Evolutionary conservation across 2,329 filamentous ascomycete species (phyloP), one percentile per base, ranked within the genome.

Genomic region (Botryotinia narcissicola): DNA sequence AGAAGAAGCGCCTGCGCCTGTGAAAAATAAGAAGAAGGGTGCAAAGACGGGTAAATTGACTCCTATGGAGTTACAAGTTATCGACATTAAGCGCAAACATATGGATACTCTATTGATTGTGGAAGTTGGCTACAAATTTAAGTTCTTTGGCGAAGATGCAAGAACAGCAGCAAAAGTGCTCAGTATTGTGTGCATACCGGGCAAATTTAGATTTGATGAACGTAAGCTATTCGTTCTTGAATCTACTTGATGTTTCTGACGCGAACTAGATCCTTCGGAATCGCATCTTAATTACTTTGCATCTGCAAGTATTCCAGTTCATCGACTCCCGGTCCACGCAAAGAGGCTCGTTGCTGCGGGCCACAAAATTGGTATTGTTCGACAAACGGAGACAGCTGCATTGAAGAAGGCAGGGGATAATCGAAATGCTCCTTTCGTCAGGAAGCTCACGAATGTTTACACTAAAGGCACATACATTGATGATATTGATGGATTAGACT

Each of bases 401-500:
- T 85, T 99, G 75, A 99, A 99, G 82, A 97, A 97, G 76, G 96
- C 90, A 1, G 95, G 96, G 62, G 94, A 97, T 81, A 99, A 98
- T 82, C 90, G 93, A 73, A 98, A 97, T 80, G 89, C 94, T 0
- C 95, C 96, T 0, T 99, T 99, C 78, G 89, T 94, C 54, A 90
- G 96, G 51, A 96, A 97, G 79, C 89, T 99, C 79, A 98, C 96
- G 25, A 98, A 97, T 80, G 87, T 99, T 10, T 99, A 99, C 83
- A 99, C 96, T 14, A 99, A 98, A 82, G 96, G 95, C 61, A 99
- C 96, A 3, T 99, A 98, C 78, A 92, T 99, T 73, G 96, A 98
- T 80, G 96, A 99, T 81, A 88, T 93, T 16, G 95, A 96, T 75
- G 93, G 93, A 40, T 83, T 97, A 8, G 92, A 93, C 70, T 76